Evolutionary conservation across 2,329 filamentous ascomycete genomes (phyloP), one percentile per base, ranked within the genome.

Genomic region (Fusarium avenaceum): DNA sequence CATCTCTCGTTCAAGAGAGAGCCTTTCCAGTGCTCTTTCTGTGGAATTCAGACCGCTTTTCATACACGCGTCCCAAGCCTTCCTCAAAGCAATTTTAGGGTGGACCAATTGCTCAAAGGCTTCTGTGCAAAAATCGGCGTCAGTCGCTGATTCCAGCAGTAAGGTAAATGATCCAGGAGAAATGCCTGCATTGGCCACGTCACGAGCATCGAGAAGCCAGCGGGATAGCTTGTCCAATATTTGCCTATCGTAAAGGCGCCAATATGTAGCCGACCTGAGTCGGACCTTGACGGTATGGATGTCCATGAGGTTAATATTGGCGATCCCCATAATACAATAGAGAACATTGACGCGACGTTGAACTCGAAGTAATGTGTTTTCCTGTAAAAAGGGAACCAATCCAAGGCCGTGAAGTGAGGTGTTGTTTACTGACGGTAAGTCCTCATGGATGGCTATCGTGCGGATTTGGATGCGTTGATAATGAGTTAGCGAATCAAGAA

Each of bases 361-460:
- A 7, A 69, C 52, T 1, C 15, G 57, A 4, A 72, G 65, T 0
- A 22, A 3, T 2, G 40, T 42, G 3, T 71, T 72, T 7, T 72
- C 65, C 1, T 42, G 20, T 3, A 58, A 52, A 0, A 67, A 63
- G 0, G 53, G 64, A 0, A 64, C 22, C 0, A 72, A 7, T 0
- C 70, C 69, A 1, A 62, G 3, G 6, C 6, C 15, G 8, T 69
- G 50, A 2, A 46, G n/a, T 2, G 43, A 19, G 6, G 24, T 28
- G 0, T 6, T 0, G 2, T 46, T 38, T 0, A 63, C 58, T 1
- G 65, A 48, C 1, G 13, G 17, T 0, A 10, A 13, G 14, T 72
- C 44, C 7, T 72, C 67, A 7, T 56, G 4, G 1, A 71, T 7
- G 2, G 17, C 1, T 0, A 72, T 4, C 0, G 6, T 45, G 0